Evolutionary conservation across 163 green algal species (phyloP).

Genomic region (Chlorella variabilis): DNA sequence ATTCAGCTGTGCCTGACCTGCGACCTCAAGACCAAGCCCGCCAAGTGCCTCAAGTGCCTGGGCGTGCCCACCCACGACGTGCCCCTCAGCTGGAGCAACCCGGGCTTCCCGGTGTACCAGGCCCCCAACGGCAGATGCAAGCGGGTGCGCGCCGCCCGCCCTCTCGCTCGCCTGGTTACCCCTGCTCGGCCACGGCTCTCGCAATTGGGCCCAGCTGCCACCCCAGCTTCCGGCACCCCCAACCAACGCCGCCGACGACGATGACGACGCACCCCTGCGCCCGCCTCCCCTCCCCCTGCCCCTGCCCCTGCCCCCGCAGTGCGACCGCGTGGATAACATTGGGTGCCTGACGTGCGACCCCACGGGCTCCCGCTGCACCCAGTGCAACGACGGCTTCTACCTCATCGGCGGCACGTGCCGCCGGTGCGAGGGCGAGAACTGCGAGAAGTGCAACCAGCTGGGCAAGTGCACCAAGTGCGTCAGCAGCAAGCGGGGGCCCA

Average conservation of each 20-base stretch:
- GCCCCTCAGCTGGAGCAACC: neutral
- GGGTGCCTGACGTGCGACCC: conserved; percentile 17
- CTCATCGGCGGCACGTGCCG: neutral
- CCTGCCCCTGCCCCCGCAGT: conserved; percentile 18
- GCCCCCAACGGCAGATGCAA: neutral
- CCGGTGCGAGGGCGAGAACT: neutral
- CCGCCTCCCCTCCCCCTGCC: too few species aligned
- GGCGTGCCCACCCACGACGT: neutral
- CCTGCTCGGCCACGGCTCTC: too few species aligned
- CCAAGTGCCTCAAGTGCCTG: conserved; percentile 1
- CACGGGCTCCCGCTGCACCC: neutral
- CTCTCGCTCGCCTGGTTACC: too few species aligned
- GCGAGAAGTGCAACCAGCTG: conserved; percentile 3
- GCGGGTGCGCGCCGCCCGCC: neutral
- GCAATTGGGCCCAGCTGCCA: too few species aligned
- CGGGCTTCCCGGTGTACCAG: neutral
- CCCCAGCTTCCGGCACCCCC: too few species aligned
- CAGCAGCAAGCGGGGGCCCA: neutral
- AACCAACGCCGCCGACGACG: too few species aligned
- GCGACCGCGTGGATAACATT: neutral
- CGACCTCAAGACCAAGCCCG: neutral
- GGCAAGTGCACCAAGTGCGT: neutral
- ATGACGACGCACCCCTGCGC: too few species aligned
- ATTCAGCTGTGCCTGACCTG: conserved; percentile 4
- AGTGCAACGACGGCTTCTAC: conserved; percentile 16